A percentile compares a stretch with the other conserved stretches of the same genome.
phyloP scores from a whole-genome alignment of 2,329 filamentous ascomycete genomes.

The Pseudopithomyces maydicus region DNA sequence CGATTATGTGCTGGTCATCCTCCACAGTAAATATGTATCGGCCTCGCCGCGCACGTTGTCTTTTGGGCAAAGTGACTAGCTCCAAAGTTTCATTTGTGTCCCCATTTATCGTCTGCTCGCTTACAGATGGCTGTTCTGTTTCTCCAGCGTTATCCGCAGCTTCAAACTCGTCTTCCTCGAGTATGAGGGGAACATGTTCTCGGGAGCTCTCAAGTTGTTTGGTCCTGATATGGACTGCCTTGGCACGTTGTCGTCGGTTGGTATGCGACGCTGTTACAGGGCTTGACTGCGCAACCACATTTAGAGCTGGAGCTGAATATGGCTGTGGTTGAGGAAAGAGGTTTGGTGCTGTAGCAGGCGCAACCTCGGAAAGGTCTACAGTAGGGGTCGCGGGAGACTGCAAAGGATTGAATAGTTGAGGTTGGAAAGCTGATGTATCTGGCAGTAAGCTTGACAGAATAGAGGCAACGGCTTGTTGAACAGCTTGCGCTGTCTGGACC shows the following conservation, averaged over 20 bases:
- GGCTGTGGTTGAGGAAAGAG: slow-evolving; percentile 32
- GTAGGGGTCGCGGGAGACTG: slow-evolving; percentile 10
- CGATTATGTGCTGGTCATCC: slow-evolving; percentile 44
- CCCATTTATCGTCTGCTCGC: neutral
- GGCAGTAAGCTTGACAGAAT: slow-evolving; percentile 23
- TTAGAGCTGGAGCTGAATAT: slow-evolving; percentile 6
- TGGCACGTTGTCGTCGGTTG: neutral
- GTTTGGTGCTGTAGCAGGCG: slow-evolving; percentile 32
- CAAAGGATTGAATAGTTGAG: slow-evolving; percentile 4
- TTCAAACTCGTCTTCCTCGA: neutral
- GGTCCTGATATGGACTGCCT: neutral
- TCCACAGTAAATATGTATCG: slow-evolving; percentile 36
- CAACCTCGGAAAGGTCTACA: slow-evolving; percentile 14
- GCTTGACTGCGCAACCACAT: slow-evolving; percentile 14
- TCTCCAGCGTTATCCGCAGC: neutral
- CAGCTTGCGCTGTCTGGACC: slow-evolving; percentile 29
- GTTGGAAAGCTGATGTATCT: slow-evolving; percentile 11
- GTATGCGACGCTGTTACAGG: slow-evolving; percentile 7
- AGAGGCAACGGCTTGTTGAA: slow-evolving; percentile 31
- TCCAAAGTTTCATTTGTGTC: neutral
- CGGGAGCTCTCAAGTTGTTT: neutral
- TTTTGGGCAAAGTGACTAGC: neutral
- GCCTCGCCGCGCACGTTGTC: neutral
- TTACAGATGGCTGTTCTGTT: neutral
- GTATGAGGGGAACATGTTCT: neutral